These are phyloP conservation scores for Arthrobotrys iridis DNA, from an alignment of 2,329 filamentous ascomycete genomes.

Conservation along the genomic window DNA sequence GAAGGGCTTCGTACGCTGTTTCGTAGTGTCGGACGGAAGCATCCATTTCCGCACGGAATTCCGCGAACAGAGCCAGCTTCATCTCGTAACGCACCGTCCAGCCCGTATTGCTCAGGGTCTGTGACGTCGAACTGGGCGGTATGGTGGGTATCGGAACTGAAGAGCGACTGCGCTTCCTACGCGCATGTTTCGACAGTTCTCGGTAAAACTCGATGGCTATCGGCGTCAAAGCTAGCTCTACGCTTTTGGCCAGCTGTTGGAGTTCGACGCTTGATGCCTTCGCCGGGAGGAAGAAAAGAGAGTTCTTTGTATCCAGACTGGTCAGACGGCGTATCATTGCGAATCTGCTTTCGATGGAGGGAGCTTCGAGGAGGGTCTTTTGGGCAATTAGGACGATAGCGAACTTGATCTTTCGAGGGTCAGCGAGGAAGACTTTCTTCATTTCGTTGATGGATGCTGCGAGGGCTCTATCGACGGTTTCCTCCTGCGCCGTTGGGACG, in stretches of 20 bases:
- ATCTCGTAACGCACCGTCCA: constrained; percentile 97
- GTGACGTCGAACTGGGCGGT: constrained; percentile 85
- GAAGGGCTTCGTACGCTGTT: constrained; percentile 82
- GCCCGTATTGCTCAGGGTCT: constrained; percentile 82
- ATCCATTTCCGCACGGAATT: constrained; percentile 93
- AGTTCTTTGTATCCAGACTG: constrained; percentile 80
- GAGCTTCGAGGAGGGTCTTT: constrained; percentile 68
- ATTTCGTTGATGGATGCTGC: constrained; percentile 86
- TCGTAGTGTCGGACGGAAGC: constrained; percentile 85
- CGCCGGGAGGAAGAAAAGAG: constrained; percentile 81
- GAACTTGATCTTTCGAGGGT: constrained; percentile 71
- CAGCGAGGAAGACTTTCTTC: constrained; percentile 70
- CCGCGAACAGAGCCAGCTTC: constrained; percentile 88
- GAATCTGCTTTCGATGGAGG: constrained; percentile 78
- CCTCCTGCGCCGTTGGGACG: constrained; percentile 76
- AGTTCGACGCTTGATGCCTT: constrained; percentile 77
- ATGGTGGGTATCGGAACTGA: constrained; percentile 81
- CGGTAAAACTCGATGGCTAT: constrained; percentile 88
- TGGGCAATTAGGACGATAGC: constrained; percentile 81
- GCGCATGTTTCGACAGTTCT: constrained; percentile 88
- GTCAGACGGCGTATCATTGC: constrained; percentile 81
- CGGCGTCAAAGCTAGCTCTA: constrained; percentile 77
- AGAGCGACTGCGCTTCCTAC: constrained; percentile 85
- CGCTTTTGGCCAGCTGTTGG: constrained; percentile 75
- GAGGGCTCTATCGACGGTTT: constrained; percentile 83